phyloP scores from a whole-genome alignment of 805 yeast species.

The Ogataea pini region DNA sequence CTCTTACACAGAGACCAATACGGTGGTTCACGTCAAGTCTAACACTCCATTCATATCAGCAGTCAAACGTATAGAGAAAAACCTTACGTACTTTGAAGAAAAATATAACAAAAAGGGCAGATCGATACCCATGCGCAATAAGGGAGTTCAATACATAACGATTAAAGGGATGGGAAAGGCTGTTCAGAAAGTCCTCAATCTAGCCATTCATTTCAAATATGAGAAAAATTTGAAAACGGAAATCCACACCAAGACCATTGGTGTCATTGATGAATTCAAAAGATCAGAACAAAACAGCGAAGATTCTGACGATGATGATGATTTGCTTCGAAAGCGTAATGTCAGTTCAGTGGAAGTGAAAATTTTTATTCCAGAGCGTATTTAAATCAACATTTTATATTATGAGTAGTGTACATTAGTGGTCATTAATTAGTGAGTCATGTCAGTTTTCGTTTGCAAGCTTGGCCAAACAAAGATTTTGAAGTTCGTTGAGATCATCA shows the following conservation, averaged over 20 bases:
- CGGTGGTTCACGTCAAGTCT: slow-evolving; percentile 58
- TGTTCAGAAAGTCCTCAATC: slow-evolving; percentile 58
- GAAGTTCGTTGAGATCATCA: slow-evolving; percentile 49
- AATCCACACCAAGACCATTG: slow-evolving; percentile 60
- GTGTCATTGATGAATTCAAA: slow-evolving; percentile 70
- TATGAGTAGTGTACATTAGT: slow-evolving; percentile 3
- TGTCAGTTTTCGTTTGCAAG: background rate
- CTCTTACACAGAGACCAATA: slow-evolving; percentile 45
- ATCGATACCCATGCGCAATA: slow-evolving; percentile 17
- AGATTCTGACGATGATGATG: slow-evolving; percentile 26
- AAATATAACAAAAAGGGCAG: slow-evolving; percentile 46
- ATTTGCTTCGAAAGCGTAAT: slow-evolving; percentile 42
- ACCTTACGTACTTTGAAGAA: slow-evolving; percentile 37
- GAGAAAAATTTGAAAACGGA: slow-evolving; percentile 55
- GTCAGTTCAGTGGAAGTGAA: slow-evolving; percentile 50
- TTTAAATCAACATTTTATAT: background rate
- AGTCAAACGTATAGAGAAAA: slow-evolving; percentile 60
- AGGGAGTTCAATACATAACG: slow-evolving; percentile 43
- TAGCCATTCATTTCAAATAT: slow-evolving; percentile 61
- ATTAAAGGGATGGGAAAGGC: slow-evolving; percentile 79
- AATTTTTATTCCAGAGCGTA: slow-evolving; percentile 31
- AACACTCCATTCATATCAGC: slow-evolving; percentile 74
- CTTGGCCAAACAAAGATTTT: slow-evolving; percentile 40
- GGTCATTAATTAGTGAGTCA: background rate
- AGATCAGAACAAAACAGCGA: background rate